Conservation (phyloP, 2,329 filamentous ascomycete species). For the Teratosphaeria nubilosa region DNA sequence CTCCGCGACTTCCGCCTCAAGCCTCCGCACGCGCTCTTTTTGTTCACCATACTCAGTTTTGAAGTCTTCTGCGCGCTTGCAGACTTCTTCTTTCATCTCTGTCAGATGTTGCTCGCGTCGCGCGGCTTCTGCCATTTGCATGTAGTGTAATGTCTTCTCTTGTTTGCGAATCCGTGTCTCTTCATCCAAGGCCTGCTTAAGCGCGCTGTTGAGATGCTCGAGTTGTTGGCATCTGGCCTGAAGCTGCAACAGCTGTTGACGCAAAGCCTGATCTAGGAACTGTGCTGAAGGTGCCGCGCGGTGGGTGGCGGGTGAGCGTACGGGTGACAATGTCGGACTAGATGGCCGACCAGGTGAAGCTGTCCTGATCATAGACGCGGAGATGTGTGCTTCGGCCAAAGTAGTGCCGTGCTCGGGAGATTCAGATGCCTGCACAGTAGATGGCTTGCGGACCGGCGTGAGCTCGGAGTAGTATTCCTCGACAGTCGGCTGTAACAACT, state of each 20-base stretch:
- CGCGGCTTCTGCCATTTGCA: slow-evolving; percentile 9
- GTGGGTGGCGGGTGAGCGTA: slow-evolving; percentile 15
- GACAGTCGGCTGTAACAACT: slow-evolving; percentile 24
- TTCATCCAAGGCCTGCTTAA: slow-evolving; percentile 16
- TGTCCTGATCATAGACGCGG: neutral
- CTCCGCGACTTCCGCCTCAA: slow-evolving; percentile 8
- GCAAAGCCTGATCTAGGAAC: slow-evolving; percentile 5
- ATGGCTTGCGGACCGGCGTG: slow-evolving; percentile 14
- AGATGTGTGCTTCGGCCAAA: slow-evolving; percentile 2
- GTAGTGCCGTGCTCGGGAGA: neutral
- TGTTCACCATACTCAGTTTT: slow-evolving; percentile 12
- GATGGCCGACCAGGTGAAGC: slow-evolving; percentile 8
- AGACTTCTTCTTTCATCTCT: slow-evolving; percentile 16
- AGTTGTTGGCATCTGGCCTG: slow-evolving; percentile 18
- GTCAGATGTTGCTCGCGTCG: slow-evolving; percentile 14
- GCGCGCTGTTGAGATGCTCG: slow-evolving; percentile 16
- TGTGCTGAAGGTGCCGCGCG: slow-evolving; percentile 7
- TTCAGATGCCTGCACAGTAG: neutral
- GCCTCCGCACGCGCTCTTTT: slow-evolving; percentile 9
- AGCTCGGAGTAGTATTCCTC: slow-evolving; percentile 27
- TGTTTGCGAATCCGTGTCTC: slow-evolving; percentile 15
- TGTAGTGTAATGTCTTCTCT: slow-evolving; percentile 11
- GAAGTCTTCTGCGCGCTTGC: slow-evolving; percentile 15
- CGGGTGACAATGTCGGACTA: slow-evolving; percentile 21
- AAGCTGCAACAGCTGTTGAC: slow-evolving; percentile 12